Evolutionary conservation across 2,329 filamentous ascomycete genomes (phyloP).

Genomic region (Tolypocladium ovalisporum): DNA sequence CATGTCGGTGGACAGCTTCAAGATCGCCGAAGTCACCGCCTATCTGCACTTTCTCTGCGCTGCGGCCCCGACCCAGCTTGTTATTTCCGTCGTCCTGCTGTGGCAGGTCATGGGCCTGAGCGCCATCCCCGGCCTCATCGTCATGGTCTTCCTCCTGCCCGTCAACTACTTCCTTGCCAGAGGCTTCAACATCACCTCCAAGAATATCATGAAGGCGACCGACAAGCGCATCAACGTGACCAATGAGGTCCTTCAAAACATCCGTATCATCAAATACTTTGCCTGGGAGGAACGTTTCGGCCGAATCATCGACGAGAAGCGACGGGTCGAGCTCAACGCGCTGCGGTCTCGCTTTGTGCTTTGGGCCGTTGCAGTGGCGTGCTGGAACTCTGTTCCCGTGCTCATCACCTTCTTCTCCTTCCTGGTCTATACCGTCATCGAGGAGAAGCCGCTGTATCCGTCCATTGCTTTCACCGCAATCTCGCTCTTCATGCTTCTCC

Average conservation of each 20-base stretch:
- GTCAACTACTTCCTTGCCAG: constrained; percentile 83
- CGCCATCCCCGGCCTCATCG: constrained; percentile 81
- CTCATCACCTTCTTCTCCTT: constrained; percentile 96
- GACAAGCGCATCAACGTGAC: constrained; percentile 94
- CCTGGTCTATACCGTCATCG: constrained; percentile 80
- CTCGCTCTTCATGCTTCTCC: constrained; percentile 87
- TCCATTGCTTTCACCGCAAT: constrained; percentile 94
- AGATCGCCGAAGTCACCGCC: constrained; percentile 86
- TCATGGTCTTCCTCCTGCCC: constrained; percentile 82
- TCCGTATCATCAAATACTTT: constrained; percentile 98
- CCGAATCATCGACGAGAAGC: constrained; percentile 79
- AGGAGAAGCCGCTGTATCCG: constrained; percentile 79
- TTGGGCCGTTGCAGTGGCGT: constrained; percentile 83
- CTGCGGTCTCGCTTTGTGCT: constrained; percentile 77
- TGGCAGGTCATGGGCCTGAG: constrained; percentile 88
- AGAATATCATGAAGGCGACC: constrained; percentile 82
- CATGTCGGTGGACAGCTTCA: constrained; percentile 99
- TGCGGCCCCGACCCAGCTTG: constrained; percentile 77
- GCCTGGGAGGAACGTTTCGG: constrained; percentile 94
- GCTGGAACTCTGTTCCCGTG: constrained; percentile 94
- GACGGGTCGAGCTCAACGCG: constrained; percentile 64
- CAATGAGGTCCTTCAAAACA: constrained; percentile 94
- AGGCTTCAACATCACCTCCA: constrained; percentile 77
- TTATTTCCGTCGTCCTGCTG: constrained; percentile 69
- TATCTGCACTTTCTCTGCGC: constrained; percentile 96